phyloP scores from a whole-genome alignment of 106 monocot species.

The Apostasia ramifera region DNA sequence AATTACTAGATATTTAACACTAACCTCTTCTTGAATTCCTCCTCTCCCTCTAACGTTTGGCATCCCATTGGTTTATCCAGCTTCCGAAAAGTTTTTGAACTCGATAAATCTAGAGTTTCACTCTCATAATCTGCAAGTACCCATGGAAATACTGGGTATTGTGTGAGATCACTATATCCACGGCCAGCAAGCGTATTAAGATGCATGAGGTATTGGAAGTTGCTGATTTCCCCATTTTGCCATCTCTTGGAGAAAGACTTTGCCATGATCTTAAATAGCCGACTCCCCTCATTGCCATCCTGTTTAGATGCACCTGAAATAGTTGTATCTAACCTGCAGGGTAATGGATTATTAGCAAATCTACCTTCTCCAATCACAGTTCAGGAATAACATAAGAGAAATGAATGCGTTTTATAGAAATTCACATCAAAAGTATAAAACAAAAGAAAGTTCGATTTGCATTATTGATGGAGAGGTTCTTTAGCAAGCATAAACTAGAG shows the following conservation, averaged over 20 bases:
- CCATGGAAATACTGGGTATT: conserved; percentile 99
- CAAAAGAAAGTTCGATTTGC: too few species aligned
- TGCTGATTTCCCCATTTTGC: conserved; percentile 99
- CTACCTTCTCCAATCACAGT: not conserved
- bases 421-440: too few species aligned
- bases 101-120: conserved; percentile 64
- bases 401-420: too few species aligned
- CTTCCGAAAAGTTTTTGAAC: conserved; percentile 74
- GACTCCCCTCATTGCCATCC: conserved; percentile 78
- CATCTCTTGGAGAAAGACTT: conserved; percentile 95
- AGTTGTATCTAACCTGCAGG: conserved; percentile 81
- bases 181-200: conserved; percentile 98
- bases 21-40: conserved; percentile 89
- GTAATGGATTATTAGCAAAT: not conserved
- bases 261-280: conserved; percentile 79
- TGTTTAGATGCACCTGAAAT: conserved; percentile 89
- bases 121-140: conserved; percentile 96
- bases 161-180: conserved; percentile 97
- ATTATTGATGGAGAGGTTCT: too few species aligned
- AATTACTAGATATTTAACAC: not conserved
- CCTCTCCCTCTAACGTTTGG: conserved; percentile 87
- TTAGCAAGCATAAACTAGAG: too few species aligned
- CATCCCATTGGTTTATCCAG: conserved; percentile 99
- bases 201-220: conserved; percentile 99
- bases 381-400: too few species aligned